Conservation (phyloP, 108 stramenopile species). For the Chaetoceros muelleri region DNA sequence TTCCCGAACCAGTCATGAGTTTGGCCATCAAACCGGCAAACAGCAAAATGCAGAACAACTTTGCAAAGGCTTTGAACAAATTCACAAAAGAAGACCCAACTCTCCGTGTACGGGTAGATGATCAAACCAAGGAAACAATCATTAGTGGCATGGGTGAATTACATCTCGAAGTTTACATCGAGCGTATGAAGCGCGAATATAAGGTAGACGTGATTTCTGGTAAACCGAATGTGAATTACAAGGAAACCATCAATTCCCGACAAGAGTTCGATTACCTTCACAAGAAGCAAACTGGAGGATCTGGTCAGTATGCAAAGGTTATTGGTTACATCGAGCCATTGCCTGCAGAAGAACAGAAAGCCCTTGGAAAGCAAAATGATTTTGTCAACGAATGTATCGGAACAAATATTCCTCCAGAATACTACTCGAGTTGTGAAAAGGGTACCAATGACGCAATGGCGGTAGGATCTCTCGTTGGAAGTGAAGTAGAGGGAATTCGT, state of each 20-base stretch:
- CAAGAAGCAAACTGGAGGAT: constrained; percentile 99
- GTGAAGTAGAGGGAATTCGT: constrained; percentile 86
- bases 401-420: constrained; percentile 97
- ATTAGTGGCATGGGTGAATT: constrained; percentile 99
- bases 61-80: constrained; percentile 90
- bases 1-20: constrained; percentile 98
- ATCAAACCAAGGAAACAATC: constrained; percentile 94
- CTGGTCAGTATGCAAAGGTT: constrained; percentile 96
- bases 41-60: constrained; percentile 62
- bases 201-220: constrained; percentile 86
- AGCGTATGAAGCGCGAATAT: constrained; percentile 98
- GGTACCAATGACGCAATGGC: constrained; percentile 85
- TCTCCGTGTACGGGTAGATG: constrained; percentile 84
- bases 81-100: constrained; percentile 99
- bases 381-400: constrained; percentile 92
- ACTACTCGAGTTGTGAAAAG: constrained; percentile 91
- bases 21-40: constrained; percentile 90
- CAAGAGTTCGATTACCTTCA: constrained; percentile 92
- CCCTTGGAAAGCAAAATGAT: constrained; percentile 55
- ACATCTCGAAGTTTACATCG: constrained; percentile 98
- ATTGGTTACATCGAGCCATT: constrained; percentile 95
- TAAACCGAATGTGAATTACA: constrained; percentile 96
- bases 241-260: constrained; percentile 86
- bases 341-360: constrained; percentile 72
- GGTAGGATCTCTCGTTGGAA: constrained; percentile 88